Percentiles rank a stretch among this genome's conserved stretches.
Conservation (phyloP, 352 stramenopile species). For the Pythium phragmitis region DNA sequence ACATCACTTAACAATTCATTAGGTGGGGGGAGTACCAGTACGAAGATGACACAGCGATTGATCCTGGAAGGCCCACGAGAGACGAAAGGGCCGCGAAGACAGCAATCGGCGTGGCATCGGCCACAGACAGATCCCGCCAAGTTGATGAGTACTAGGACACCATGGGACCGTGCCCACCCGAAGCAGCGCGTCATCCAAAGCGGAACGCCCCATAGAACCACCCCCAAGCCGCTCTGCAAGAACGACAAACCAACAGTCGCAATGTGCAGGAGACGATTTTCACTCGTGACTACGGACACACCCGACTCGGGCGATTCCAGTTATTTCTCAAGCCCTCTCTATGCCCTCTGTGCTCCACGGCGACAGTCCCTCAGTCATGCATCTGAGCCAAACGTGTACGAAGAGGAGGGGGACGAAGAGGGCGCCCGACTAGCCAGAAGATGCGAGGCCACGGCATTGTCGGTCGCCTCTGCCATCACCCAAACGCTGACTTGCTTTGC, state of each 20-base stretch:
- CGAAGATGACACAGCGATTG: not conserved
- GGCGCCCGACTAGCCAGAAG: not conserved
- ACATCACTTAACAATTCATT: not conserved
- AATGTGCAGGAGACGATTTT: no score
- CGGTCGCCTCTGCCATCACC: not conserved
- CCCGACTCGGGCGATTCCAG: no score
- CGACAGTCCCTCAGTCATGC: not conserved
- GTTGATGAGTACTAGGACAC: not conserved
- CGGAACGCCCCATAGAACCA: not conserved
- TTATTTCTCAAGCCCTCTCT: not conserved
- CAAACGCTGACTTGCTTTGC: slow-evolving; percentile 1
- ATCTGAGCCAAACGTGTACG: not conserved
- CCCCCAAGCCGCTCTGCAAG: slow-evolving; percentile 9
- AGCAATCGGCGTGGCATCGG: not conserved
- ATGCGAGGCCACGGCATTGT: not conserved
- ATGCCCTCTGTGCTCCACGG: not conserved
- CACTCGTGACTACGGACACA: no score
- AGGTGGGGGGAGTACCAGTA: not conserved
- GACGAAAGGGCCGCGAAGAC: not conserved
- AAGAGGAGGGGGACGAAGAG: not conserved
- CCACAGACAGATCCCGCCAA: not conserved
- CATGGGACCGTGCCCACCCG: not conserved
- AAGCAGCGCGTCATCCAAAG: no score
- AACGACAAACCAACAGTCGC: slow-evolving; percentile 11
- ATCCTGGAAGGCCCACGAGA: not conserved